Base-by-base conservation (phyloP, 2,329 filamentous ascomycete species). In the Fusarium sp. region DNA sequence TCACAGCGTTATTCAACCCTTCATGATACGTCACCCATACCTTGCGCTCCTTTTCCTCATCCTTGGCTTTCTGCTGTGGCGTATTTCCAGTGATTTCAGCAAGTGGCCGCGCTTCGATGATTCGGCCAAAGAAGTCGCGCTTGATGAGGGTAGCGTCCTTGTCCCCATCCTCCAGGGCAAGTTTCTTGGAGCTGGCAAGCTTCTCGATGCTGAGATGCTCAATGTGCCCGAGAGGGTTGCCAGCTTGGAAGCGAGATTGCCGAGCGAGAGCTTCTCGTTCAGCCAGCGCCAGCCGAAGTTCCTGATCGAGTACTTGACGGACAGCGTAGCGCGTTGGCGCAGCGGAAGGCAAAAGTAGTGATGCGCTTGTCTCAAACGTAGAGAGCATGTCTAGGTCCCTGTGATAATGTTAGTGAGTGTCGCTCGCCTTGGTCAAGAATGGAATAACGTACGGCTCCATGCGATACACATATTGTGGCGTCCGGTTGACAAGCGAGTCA, bases 11-110 rank as follows among this genome's bases (percentile, higher is more conserved):
- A 52, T 92, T 95, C 72, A 92, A 88, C 0, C 93, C 93, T 77
- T 97, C 93, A 70, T 97, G 88, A 74, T 88, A 97, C 62, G 87
- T 94, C 37, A 96, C 87, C 93, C 93, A 97, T 4, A 93, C 89
- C 67, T 88, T 81, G 9, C 70, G 85, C 45, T 80, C 82, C 43
- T 83, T 83, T 52, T 79, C 75, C 38, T 75, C 49, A 15, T 42
- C 50, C 23, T 36, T 73, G 35, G 70, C 74, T 56, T 68, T 69
- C 58, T 66, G 73, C 33, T 69, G 72, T 42, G 53, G 61, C 13
- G 57, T 71, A 52, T 78, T 78, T 10, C 73, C 78, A 38, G 81
- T 80, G 9, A 76, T 72, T 48, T 80, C 77, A 6, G 72, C 72
- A 29, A 79, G 59, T 27, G 75, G 73, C 19, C 69, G 68, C 6